phyloP scores from a whole-genome alignment of 306 rosid genomes.

The Psophocarpus tetragonolobus region DNA sequence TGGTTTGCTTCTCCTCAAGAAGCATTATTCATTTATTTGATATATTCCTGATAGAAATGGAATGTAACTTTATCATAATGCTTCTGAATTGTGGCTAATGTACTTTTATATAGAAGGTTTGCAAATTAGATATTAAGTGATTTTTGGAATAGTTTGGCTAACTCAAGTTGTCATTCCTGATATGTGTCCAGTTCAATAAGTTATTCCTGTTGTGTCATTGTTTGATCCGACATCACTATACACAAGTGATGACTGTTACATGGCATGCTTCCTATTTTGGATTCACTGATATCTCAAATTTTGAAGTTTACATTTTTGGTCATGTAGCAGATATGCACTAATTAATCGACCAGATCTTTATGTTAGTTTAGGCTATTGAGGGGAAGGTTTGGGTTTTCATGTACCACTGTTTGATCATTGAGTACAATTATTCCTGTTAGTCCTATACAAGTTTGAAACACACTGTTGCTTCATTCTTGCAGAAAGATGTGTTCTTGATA shows the following conservation, averaged over 20 bases:
- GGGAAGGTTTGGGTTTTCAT: constrained; percentile 19
- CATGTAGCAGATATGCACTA: constrained; percentile 15
- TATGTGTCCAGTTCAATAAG: neutral
- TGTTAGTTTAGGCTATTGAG: neutral
- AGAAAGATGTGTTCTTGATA: constrained; percentile 81
- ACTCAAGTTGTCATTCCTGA: constrained; percentile 6
- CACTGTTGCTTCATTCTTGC: constrained; percentile 48
- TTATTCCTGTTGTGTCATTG: neutral
- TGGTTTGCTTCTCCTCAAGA: neutral
- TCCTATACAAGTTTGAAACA: constrained; percentile 24
- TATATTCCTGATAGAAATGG: neutral
- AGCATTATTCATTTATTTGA: neutral
- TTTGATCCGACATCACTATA: constrained; percentile 11
- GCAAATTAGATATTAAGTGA: neutral
- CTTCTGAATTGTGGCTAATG: constrained; percentile 8
- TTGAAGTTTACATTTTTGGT: neutral
- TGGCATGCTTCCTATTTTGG: constrained; percentile 11
- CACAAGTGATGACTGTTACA: neutral
- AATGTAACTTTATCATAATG: constrained; percentile 21
- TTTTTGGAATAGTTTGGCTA: constrained; percentile 3
- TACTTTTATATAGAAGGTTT: neutral
- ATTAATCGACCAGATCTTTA: neutral
- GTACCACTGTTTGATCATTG: neutral
- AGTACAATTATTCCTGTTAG: neutral
- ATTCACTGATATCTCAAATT: neutral